Percentiles rank a stretch among this genome's conserved stretches.
Evolutionary conservation across 2,329 filamentous ascomycete genomes (phyloP).

Genomic region (Pyrenophora tritici-repentis): DNA sequence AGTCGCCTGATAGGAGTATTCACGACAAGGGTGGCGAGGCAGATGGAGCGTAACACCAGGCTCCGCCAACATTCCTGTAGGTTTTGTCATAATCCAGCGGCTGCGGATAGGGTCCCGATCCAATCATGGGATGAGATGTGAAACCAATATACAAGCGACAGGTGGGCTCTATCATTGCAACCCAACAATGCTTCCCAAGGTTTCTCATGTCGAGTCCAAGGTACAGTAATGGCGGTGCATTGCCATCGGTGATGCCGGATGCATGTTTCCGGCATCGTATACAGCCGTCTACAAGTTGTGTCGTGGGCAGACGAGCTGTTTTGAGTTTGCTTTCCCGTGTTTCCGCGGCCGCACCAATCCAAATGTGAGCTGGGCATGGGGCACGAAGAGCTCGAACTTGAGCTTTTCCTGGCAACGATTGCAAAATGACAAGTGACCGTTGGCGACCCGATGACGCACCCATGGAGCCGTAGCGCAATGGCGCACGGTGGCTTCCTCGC

Average conservation of each 20-base stretch:
- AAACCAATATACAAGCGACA: slow-evolving; percentile 3
- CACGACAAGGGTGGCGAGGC: background rate
- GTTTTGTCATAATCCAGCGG: slow-evolving; percentile 6
- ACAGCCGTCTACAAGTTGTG: background rate
- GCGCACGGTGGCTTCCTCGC: slow-evolving; percentile 1
- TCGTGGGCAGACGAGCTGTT: background rate
- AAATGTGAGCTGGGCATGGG: slow-evolving; percentile 11
- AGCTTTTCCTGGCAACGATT: background rate
- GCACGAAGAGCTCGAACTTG: background rate
- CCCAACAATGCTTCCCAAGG: background rate
- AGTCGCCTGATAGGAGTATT: background rate
- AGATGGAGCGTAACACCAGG: background rate
- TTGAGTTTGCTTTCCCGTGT: slow-evolving; percentile 7
- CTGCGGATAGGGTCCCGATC: background rate
- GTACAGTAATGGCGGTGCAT: background rate
- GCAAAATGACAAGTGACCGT: background rate
- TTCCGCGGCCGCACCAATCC: slow-evolving; percentile 10
- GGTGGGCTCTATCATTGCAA: background rate
- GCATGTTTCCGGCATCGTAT: background rate
- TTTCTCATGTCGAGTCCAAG: too few species aligned
- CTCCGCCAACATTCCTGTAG: background rate
- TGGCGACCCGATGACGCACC: slow-evolving; percentile 12
- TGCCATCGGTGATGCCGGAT: background rate
- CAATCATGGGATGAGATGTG: slow-evolving; percentile 1
- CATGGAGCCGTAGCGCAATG: slow-evolving; percentile 5